These are phyloP conservation scores for Neofusicoccum sp. DNA, from an alignment of 2,329 filamentous ascomycete species.

Conservation along the genomic window DNA sequence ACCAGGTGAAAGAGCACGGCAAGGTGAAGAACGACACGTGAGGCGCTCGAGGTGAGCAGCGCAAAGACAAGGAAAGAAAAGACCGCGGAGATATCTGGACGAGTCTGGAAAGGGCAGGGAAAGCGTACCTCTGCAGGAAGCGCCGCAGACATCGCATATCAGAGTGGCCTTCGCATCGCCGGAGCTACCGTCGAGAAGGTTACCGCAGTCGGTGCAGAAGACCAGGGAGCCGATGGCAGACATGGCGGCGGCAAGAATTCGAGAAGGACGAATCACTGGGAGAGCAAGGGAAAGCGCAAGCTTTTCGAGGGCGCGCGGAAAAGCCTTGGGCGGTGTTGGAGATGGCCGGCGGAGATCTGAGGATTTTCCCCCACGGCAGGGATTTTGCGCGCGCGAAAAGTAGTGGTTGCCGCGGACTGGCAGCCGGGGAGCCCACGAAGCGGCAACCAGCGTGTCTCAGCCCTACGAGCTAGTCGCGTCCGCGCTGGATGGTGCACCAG, in stretches of 20 bases:
- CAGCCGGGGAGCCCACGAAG: neutral
- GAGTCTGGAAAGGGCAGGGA: too few relatives aligned
- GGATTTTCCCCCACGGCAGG: constrained; percentile 17
- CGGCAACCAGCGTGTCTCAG: neutral
- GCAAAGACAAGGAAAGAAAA: neutral
- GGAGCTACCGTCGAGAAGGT: constrained; percentile 77
- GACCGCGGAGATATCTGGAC: neutral
- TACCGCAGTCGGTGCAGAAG: constrained; percentile 91
- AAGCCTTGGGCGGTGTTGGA: constrained; percentile 8
- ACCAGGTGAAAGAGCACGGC: neutral
- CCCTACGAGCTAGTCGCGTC: constrained; percentile 9
- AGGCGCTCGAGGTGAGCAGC: neutral
- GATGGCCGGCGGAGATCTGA: constrained; percentile 7
- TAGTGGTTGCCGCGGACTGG: neutral
- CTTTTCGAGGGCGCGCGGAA: constrained; percentile 1
- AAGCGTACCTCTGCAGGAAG: constrained; percentile 72
- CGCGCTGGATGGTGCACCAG: neutral
- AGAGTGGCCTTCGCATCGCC: constrained; percentile 74
- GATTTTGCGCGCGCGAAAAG: neutral
- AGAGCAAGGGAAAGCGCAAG: neutral
- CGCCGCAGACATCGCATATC: constrained; percentile 81
- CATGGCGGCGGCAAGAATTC: constrained; percentile 53
- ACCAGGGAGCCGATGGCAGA: constrained; percentile 85
- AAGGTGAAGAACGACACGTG: neutral
- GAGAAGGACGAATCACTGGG: neutral